Base-by-base conservation (phyloP, 2,329 filamentous ascomycete genomes). In the Verticillium tricorpus region DNA sequence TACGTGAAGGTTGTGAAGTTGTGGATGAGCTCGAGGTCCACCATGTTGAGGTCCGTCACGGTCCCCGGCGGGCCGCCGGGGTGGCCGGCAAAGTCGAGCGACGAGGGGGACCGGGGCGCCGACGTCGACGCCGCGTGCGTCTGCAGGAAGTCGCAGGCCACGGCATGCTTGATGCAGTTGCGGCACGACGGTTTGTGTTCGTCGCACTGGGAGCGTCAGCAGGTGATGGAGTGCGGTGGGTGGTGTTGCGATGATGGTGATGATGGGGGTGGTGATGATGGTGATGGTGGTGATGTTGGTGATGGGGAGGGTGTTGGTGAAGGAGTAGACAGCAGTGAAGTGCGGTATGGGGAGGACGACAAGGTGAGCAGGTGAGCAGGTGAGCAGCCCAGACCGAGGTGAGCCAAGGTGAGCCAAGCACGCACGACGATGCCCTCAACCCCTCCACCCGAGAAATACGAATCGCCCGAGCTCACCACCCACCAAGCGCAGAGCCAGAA, bases 1-100 rank as follows among this genome's bases (percentile, higher is more conserved):
- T 76, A 78, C 1, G 83, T 85, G 3, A 77, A 78, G 0, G 77
- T 80, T 37, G 76, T 78, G 64, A 77, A 85, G 69, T 85, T 81
- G 68, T 85, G 81, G 11, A 85, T 73, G 2, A 85, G 75, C 65
- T 85, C 81, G 14, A 85, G 73, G 61, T 84, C 80, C 11, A 76
- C 65, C 1, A 81, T 66, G 45, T 78, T 77, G n/a, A 78, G 68
- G 12, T 65, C 58, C 32, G 45, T 45, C 58, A 35, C 77, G 32
- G 25, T 60, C 22, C 32, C 56, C 54, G 19, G 45, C 9, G 9
- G 9, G 54, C 28, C 28, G 25, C 25, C 12, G n/a, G 31, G 31
- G 14, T 31, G 19, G 54, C 25, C 3, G 31, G 54, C 54, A 3
- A 34, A 34, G 54, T 34, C 31, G 12, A 32, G 15, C 14, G 35